Evolutionary conservation across 164 flowering plant genomes (phyloP).

Genomic region (Umbellularia californica): DNA sequence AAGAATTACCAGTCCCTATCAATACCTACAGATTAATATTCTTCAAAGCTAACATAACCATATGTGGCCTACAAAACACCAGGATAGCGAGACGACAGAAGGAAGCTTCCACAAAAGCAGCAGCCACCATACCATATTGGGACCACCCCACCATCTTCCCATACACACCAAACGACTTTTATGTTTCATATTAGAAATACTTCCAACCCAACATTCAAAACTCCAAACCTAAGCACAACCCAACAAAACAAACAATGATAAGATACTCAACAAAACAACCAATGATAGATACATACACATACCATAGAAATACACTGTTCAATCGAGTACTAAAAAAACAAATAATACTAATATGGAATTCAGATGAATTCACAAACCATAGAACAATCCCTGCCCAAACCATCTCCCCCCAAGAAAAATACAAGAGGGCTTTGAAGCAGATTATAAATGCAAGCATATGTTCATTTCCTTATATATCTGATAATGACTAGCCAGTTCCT

Average conservation of each 20-base stretch:
- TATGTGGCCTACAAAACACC: no score
- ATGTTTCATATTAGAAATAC: no score
- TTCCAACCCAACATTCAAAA: not conserved
- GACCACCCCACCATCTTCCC: not conserved
- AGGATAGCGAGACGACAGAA: no score
- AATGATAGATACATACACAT: no score
- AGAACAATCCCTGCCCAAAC: not conserved
- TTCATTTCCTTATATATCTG: not conserved
- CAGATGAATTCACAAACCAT: not conserved
- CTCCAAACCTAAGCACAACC: not conserved
- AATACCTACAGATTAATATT: not conserved
- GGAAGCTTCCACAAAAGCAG: not conserved
- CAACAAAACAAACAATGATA: not conserved
- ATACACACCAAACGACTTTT: not conserved
- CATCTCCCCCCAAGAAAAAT: conserved; percentile 13
- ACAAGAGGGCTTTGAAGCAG: conserved; percentile 10
- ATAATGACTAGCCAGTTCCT: conserved; percentile 5
- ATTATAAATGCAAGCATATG: not conserved
- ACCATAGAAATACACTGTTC: not conserved
- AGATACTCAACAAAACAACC: not conserved
- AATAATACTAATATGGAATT: not conserved
- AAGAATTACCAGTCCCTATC: not conserved
- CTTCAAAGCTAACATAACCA: not conserved
- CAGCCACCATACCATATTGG: not conserved
- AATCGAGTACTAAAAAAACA: no score